Conservation (phyloP, 176 grass and related monocot genomes). For the Dendrocalamus sinicus region DNA sequence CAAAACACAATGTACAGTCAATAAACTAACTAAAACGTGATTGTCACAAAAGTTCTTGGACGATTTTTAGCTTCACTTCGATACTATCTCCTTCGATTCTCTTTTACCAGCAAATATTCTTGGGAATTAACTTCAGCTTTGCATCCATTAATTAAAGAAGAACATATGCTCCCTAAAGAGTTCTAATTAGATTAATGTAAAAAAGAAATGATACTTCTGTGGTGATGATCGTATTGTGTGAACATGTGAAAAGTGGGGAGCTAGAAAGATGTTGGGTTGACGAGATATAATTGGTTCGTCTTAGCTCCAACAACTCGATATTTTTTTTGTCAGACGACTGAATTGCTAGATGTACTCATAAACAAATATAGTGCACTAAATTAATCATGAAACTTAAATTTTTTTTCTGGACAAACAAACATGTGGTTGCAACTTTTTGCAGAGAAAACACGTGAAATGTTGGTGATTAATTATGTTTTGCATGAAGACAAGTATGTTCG, state of each 20-base stretch:
- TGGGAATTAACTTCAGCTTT: slow-evolving; percentile 34
- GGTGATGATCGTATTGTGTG: slow-evolving; percentile 18
- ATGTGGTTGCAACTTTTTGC: background rate
- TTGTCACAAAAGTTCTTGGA: background rate
- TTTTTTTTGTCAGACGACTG: background rate
- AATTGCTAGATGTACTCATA: background rate
- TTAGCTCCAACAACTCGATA: background rate
- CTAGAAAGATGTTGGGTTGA: slow-evolving; percentile 29
- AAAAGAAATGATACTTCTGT: background rate
- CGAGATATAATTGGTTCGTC: background rate
- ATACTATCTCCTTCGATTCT: slow-evolving; percentile 26
- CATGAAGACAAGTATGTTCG: background rate
- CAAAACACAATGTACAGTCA: background rate
- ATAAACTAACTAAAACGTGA: slow-evolving; percentile 14
- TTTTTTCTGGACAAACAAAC: background rate
- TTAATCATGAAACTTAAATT: background rate
- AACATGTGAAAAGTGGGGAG: slow-evolving; percentile 26
- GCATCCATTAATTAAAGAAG: slow-evolving; percentile 30
- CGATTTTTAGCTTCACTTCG: slow-evolving; percentile 23
- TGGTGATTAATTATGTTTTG: background rate
- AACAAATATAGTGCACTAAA: background rate
- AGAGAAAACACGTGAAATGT: background rate
- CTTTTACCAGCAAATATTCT: slow-evolving; percentile 39
- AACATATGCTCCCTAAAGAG: slow-evolving; percentile 43
- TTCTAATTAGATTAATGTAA: background rate